phyloP scores from a whole-genome alignment of 1,284 basidiomycete species.

The Fomes fomentarius region DNA sequence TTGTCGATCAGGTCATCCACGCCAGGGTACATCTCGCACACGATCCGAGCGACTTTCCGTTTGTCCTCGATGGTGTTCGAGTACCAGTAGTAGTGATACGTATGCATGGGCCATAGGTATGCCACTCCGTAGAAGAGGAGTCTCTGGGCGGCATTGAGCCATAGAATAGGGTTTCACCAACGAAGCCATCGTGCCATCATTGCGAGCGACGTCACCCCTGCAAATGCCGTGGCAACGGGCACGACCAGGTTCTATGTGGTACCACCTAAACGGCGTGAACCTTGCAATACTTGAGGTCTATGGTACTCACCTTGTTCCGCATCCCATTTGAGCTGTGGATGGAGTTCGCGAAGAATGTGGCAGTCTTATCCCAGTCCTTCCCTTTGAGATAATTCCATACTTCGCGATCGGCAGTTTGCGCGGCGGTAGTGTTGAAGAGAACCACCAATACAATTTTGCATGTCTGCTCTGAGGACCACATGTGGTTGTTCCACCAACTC shows the following conservation, averaged over 20 bases:
- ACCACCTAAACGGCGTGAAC: too few species aligned
- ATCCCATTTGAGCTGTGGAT: neutral
- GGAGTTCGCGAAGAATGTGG: neutral
- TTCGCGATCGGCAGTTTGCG: too few species aligned
- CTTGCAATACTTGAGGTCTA: too few species aligned
- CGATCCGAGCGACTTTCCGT: neutral
- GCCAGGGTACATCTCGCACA: neutral
- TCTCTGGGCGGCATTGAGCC: neutral
- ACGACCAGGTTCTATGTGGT: neutral
- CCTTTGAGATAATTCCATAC: too few species aligned
- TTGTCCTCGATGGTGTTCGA: neutral
- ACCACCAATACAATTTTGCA: neutral
- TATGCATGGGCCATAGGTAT: neutral
- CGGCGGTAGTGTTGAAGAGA: neutral
- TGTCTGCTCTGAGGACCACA: neutral
- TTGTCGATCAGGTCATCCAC: neutral
- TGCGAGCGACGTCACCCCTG: neutral
- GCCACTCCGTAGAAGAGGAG: neutral
- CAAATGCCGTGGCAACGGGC: neutral
- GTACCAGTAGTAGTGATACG: neutral
- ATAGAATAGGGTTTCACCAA: neutral
- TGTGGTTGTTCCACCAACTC: slow-evolving; percentile 1
- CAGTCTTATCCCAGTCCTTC: neutral
- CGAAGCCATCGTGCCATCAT: neutral
- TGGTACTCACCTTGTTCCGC: neutral